Evolutionary conservation across 2,329 filamentous ascomycete genomes (phyloP), one percentile per base, ranked within the genome.

Genomic region (Alternaria novae-zelandiae): DNA sequence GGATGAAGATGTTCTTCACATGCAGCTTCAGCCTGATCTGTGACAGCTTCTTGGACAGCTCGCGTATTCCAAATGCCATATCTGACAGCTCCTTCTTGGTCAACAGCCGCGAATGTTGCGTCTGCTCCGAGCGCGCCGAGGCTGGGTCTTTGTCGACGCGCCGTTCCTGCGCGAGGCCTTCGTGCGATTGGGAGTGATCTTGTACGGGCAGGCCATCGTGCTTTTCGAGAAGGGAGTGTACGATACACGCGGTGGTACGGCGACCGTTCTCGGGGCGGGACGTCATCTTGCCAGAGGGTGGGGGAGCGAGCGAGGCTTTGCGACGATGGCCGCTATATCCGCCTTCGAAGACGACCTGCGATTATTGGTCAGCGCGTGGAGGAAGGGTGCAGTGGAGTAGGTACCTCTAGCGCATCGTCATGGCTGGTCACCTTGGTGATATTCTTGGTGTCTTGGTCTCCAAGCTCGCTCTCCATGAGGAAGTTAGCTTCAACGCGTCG

Each of bases 21-120:
- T 90, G 90, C 69, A 97, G 88, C 78, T 91, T 92, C 66, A 99
- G 85, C 61, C 90, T 88, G 78, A 98, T 90, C 79, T 90, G 94
- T 55, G 93, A 92, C 63, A 98, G 82, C 64, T 92, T 91, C 75
- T 97, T 91, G 28, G 92, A 95, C 62, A 99, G 83, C 80, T 97
- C 93, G 51, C 96, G 87, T 61, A 98, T 96, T 25, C 95, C 94
- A 89, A 95, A 94, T 0, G 95, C 94, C 95, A 99, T 98, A 73
- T 98, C 96, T 13, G 91, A 94, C 45, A 99, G 85, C 80, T 99
- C 93, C 79, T 92, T 94, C 83, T 98, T 98, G 2, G 94, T 97
- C 70, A 98, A 85, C 54, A 97, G 87, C n/a, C 95, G 87, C 63
- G 88, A 90, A 60, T 89, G 84, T 17, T 85, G 82, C 21, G 75